These are phyloP conservation scores for Verbascum thapsus DNA, from an alignment of 257 asterid genomes.

Conservation along the genomic window DNA sequence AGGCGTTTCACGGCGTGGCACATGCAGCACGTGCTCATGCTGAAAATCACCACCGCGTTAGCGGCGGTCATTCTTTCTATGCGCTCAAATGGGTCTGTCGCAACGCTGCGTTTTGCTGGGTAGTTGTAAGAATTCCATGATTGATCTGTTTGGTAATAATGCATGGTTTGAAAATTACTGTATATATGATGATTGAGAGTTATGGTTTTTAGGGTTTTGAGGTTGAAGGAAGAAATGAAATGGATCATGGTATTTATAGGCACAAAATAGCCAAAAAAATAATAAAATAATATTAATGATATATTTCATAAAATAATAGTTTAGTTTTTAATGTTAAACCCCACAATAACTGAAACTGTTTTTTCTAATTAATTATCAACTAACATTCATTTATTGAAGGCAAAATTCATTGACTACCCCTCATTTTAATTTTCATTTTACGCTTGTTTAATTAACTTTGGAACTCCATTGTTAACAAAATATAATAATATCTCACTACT, in stretches of 20 bases:
- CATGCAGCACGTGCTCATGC: slow-evolving; percentile 63
- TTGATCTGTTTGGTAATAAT: slow-evolving; percentile 24
- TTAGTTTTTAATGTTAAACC: no score
- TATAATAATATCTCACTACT: no score
- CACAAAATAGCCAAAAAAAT: background rate
- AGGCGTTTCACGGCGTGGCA: slow-evolving; percentile 47
- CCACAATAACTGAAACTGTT: no score
- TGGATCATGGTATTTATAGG: slow-evolving; percentile 31
- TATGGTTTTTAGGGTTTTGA: background rate
- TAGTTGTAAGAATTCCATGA: slow-evolving; percentile 26
- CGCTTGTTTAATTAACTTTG: no score
- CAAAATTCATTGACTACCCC: no score
- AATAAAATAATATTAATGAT: background rate
- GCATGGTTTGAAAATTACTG: no score
- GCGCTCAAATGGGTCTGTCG: slow-evolving; percentile 37
- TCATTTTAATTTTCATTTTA: no score
- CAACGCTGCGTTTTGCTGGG: slow-evolving; percentile 38
- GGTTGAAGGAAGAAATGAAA: slow-evolving; percentile 1
- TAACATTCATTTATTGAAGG: no score
- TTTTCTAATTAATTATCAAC: no score
- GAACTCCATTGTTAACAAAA: no score
- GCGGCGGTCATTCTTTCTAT: slow-evolving; percentile 39
- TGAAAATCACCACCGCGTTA: slow-evolving; percentile 49
- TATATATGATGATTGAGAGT: no score
- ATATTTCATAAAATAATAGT: no score